Evolutionary conservation across 441 rosid species (phyloP).

Genomic region (Flueggea neowawraea): DNA sequence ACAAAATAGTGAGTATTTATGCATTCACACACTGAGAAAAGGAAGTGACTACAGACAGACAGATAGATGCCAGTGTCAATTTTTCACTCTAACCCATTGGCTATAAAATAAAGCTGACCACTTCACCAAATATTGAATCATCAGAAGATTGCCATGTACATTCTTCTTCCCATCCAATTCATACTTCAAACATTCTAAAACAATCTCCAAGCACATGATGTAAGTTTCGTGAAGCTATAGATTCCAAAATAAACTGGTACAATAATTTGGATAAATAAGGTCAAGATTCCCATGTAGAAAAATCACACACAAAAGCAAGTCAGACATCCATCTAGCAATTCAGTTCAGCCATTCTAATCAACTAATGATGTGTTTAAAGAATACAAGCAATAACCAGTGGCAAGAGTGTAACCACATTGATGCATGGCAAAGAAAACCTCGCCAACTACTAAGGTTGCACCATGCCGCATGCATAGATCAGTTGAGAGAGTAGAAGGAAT

Average conservation of each 20-base stretch:
- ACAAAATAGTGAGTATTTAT: background rate
- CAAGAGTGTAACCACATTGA: conserved; percentile 46
- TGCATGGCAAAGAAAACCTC: conserved; percentile 80
- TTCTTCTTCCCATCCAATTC: too few species aligned
- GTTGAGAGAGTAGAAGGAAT: conserved; percentile 82
- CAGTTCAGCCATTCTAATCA: background rate
- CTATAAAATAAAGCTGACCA: background rate
- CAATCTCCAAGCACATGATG: too few species aligned
- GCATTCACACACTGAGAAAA: background rate
- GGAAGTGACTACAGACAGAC: too few species aligned
- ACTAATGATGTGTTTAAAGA: conserved; percentile 1
- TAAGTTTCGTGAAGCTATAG: too few species aligned
- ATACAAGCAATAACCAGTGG: conserved; percentile 50
- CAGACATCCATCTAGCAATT: background rate
- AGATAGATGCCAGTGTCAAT: too few species aligned
- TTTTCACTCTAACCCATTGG: background rate
- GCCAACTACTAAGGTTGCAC: conserved; percentile 84
- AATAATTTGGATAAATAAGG: background rate
- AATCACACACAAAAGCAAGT: too few species aligned
- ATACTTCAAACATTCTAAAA: too few species aligned
- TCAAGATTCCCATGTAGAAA: background rate
- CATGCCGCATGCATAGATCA: conserved; percentile 93
- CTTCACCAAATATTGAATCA: too few species aligned
- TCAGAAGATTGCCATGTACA: too few species aligned
- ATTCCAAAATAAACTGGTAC: background rate